Conservation (phyloP, 2,329 filamentous ascomycete genomes). For the Aureobasidium sp. region DNA sequence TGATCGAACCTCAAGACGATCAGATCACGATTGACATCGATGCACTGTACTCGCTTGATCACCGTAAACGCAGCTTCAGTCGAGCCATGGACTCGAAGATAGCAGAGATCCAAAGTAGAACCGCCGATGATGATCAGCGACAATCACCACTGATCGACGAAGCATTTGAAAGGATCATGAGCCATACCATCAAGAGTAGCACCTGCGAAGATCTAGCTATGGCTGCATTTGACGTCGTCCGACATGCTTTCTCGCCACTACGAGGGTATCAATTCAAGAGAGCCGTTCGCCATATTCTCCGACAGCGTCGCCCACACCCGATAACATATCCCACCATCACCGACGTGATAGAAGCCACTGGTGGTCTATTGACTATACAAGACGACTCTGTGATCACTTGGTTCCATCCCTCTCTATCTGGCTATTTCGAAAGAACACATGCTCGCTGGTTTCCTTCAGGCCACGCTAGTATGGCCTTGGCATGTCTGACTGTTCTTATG, state of each 20-base stretch:
- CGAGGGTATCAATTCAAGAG: background rate
- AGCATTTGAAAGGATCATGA: background rate
- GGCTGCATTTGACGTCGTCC: background rate
- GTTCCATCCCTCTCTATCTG: background rate
- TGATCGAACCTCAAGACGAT: background rate
- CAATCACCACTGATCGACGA: background rate
- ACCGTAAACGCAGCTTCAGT: background rate
- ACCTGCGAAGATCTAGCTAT: background rate
- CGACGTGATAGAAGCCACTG: background rate
- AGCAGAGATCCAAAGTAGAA: background rate
- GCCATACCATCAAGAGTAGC: background rate
- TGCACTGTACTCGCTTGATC: background rate
- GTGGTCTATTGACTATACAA: background rate
- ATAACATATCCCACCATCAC: background rate
- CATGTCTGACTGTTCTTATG: background rate
- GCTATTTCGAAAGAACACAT: background rate
- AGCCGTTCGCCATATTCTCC: background rate
- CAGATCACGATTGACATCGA: background rate
- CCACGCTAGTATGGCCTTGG: background rate
- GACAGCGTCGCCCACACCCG: background rate
- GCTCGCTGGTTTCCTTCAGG: background rate
- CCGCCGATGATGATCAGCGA: slow-evolving; percentile 27
- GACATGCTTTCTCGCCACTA: background rate
- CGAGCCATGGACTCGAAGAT: background rate
- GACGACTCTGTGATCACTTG: background rate